These are phyloP conservation scores for Hanseniaspora vineae DNA, from an alignment of 805 yeast genomes.

Conservation along the genomic window DNA sequence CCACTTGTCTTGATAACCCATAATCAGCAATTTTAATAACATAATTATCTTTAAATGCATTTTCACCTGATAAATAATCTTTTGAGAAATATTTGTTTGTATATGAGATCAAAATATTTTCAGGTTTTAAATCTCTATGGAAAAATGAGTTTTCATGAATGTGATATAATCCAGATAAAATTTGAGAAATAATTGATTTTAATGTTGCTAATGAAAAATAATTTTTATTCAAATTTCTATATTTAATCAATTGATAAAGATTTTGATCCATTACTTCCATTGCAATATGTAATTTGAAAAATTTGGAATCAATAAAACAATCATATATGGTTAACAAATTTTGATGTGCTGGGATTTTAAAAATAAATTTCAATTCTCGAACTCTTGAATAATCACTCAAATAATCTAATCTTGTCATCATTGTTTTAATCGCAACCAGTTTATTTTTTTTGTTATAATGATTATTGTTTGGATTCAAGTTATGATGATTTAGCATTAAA, in stretches of 20 bases:
- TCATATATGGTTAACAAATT: conserved; percentile 66
- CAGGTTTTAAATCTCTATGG: conserved; percentile 92
- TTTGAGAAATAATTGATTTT: conserved; percentile 56
- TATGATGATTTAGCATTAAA: conserved; percentile 37
- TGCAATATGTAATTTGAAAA: conserved; percentile 57
- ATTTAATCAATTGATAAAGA: conserved; percentile 61
- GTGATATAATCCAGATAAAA: conserved; percentile 67
- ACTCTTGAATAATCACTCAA: conserved; percentile 44
- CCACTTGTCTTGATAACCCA: conserved; percentile 56
- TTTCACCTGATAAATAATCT: conserved; percentile 13
- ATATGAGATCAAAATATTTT: conserved; percentile 66
- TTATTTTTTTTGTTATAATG: conserved; percentile 23
- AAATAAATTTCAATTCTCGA: conserved; percentile 56
- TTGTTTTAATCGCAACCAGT: conserved; percentile 70
- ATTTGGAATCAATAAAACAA: conserved; percentile 54
- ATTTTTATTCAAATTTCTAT: conserved; percentile 31
- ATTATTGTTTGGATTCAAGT: conserved; percentile 17
- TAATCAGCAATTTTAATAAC: conserved; percentile 69
- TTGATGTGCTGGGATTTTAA: conserved; percentile 57
- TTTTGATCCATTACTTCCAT: conserved; percentile 86
- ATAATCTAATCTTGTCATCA: conserved; percentile 43
- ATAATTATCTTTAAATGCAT: conserved; percentile 28
- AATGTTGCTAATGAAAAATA: conserved; percentile 46
- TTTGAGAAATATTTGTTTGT: conserved; percentile 38
- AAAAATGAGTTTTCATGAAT: conserved; percentile 51